Conservation (phyloP, 176 grass and related monocot species). For the Ananas comosus region DNA sequence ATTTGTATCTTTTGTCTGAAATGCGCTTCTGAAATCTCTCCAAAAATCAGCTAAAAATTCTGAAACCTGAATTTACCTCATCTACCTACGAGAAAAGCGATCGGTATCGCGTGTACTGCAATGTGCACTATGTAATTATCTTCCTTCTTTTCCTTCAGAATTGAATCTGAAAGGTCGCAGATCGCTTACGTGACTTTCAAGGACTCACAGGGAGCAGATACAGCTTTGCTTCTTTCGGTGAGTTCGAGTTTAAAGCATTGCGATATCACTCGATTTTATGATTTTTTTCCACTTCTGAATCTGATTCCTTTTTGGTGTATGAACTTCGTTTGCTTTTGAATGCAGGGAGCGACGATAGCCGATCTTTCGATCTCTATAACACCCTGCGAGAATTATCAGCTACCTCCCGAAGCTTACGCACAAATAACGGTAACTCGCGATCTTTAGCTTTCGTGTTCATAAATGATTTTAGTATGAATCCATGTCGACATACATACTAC, state of each 20-base stretch:
- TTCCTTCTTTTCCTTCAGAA: not conserved
- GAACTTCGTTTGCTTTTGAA: not conserved
- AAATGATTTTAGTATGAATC: too few species aligned
- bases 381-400: slow-evolving; percentile 34
- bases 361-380: slow-evolving; percentile 28
- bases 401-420: slow-evolving; percentile 35
- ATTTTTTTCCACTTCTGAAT: not conserved
- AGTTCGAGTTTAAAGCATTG: not conserved
- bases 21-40: not conserved
- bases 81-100: too few species aligned
- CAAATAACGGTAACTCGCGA: not conserved
- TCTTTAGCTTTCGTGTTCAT: not conserved
- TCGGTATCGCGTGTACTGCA: too few species aligned
- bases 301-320: not conserved
- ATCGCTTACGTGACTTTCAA: slow-evolving; percentile 43
- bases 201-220: slow-evolving; percentile 37
- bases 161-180: slow-evolving; percentile 27
- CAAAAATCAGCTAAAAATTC: too few species aligned
- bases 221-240: slow-evolving; percentile 37
- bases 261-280: not conserved
- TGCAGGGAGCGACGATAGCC: slow-evolving; percentile 39
- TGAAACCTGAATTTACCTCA: too few species aligned
- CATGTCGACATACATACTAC: too few species aligned
- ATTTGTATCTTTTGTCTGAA: not conserved
- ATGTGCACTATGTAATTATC: not conserved